Evolutionary conservation across 2,329 filamentous ascomycete genomes (phyloP).

Genomic region (Diaporthe sp.): DNA sequence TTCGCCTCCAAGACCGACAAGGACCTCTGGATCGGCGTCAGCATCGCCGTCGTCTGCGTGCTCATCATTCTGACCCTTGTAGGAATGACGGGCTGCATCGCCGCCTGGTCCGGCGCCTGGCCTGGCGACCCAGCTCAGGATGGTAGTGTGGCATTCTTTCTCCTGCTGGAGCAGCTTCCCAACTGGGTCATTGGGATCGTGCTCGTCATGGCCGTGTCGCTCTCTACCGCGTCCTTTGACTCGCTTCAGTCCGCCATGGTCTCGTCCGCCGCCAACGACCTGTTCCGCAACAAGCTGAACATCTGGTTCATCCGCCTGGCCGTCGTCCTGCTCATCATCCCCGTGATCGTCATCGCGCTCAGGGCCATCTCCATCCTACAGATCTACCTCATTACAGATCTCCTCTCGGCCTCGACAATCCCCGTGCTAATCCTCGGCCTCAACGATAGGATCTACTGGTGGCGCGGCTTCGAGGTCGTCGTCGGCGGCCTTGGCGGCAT

Average conservation of each 20-base stretch:
- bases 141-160: conserved; percentile 79
- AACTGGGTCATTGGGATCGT: conserved; percentile 86
- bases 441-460: conserved; percentile 73
- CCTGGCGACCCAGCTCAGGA: conserved; percentile 68
- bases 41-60: conserved; percentile 73
- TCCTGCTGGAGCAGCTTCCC: conserved; percentile 77
- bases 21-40: conserved; percentile 79
- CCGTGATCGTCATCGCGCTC: conserved; percentile 78
- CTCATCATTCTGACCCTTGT: conserved; percentile 79
- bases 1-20: conserved; percentile 84
- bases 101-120: conserved; percentile 81
- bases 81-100: conserved; percentile 78
- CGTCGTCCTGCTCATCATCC: conserved; percentile 79
- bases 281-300: conserved; percentile 84
- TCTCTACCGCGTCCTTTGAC: conserved; percentile 84
- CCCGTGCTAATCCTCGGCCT: conserved; percentile 81
- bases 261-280: conserved; percentile 84
- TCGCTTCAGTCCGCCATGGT: conserved; percentile 86
- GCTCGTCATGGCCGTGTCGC: conserved; percentile 81
- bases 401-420: conserved; percentile 80
- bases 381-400: conserved; percentile 85
- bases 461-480: conserved; percentile 84
- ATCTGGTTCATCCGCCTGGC: conserved; percentile 77
- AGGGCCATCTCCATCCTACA: conserved; percentile 80
- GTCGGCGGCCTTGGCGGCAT: conserved; percentile 82